phyloP scores from a whole-genome alignment of 2,329 filamentous ascomycete genomes.

The Epichloe scottii region DNA sequence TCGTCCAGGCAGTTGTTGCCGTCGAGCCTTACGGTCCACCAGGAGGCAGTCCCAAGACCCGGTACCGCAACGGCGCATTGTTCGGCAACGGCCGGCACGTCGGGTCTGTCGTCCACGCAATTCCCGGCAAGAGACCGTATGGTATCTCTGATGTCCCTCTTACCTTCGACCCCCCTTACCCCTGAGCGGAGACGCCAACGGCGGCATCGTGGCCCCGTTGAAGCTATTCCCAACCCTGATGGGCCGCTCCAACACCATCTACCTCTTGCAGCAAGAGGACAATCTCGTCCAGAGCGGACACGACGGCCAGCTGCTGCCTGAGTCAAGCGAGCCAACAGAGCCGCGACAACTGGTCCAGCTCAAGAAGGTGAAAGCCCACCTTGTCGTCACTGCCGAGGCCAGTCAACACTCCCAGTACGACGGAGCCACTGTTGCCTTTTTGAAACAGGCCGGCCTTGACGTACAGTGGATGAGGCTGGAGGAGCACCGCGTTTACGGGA shows the following conservation, averaged over 20 bases:
- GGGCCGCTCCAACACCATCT: not conserved
- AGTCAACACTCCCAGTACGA: conserved; percentile 43
- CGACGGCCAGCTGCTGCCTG: not conserved
- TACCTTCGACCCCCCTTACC: conserved; percentile 27
- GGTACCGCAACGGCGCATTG: not conserved
- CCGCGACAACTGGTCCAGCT: conserved; percentile 34
- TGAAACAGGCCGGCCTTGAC: conserved; percentile 37
- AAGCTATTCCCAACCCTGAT: not conserved
- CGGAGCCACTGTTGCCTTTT: conserved; percentile 37
- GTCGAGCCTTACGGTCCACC: conserved; percentile 43
- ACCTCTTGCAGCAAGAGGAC: conserved; percentile 9
- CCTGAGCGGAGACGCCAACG: no score
- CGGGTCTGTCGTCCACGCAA: conserved; percentile 12
- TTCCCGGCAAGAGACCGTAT: conserved; percentile 21
- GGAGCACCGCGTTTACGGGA: conserved; percentile 33
- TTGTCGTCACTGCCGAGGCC: conserved; percentile 39
- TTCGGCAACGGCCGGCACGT: conserved; percentile 5
- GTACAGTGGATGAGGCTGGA: conserved; percentile 32
- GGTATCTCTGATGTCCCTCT: conserved; percentile 30
- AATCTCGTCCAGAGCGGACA: not conserved
- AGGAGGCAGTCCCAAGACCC: conserved; percentile 18
- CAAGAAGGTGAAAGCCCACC: conserved; percentile 27
- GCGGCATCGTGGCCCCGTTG: not conserved
- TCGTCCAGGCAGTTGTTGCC: conserved; percentile 35
- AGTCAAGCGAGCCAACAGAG: no score